Conservation (phyloP, 495 filamentous ascomycete genomes). For the Neurospora sp. region DNA sequence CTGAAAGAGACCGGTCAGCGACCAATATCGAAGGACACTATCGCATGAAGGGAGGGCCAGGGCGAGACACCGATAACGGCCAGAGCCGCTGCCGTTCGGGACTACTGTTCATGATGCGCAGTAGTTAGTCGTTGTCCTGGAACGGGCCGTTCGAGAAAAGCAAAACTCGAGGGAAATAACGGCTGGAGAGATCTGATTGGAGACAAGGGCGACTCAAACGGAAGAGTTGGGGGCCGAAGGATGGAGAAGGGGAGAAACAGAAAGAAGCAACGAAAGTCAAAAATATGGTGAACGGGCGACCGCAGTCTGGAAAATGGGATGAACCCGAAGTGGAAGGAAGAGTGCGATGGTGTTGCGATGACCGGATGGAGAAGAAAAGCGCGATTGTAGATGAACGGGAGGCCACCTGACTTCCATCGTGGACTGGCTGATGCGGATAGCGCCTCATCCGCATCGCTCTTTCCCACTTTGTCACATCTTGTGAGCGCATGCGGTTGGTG, state of each 20-base stretch:
- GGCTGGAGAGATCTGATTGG: neutral
- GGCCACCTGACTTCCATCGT: neutral
- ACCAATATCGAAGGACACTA: neutral
- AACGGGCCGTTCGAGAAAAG: neutral
- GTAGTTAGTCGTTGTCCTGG: neutral
- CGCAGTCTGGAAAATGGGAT: neutral
- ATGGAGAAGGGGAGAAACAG: neutral
- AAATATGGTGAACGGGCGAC: neutral
- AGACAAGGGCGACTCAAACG: neutral
- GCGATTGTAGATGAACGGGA: neutral
- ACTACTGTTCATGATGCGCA: neutral
- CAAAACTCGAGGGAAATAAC: neutral
- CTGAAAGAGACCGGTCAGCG: neutral
- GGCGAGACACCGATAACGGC: neutral
- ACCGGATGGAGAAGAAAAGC: neutral
- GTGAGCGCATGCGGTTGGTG: neutral
- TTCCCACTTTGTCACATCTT: neutral
- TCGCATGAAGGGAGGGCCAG: neutral
- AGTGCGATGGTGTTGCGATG: neutral
- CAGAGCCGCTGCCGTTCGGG: neutral
- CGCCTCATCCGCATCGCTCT: neutral
- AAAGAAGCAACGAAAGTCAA: neutral
- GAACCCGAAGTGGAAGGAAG: neutral
- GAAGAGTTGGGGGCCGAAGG: neutral
- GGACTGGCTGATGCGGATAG: neutral